Percentiles rank a stretch among this genome's conserved stretches.
Conservation (phyloP, 2,329 filamentous ascomycete species). For the Parafenestella ontariensis region DNA sequence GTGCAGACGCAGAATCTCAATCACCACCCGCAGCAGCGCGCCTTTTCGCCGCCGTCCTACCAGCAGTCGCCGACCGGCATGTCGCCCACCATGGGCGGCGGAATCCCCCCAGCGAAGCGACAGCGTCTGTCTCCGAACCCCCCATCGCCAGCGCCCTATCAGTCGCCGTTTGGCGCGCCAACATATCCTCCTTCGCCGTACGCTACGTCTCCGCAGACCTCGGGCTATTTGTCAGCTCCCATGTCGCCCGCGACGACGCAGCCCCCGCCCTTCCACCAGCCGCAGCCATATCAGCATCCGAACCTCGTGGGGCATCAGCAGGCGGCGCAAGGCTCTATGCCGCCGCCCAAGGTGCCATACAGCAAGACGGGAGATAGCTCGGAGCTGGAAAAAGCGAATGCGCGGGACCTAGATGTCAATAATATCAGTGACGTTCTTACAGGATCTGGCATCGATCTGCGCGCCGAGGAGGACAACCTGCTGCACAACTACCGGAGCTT, state of each 20-base stretch:
- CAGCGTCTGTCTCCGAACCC: conserved; percentile 72
- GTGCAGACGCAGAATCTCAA: conserved; percentile 52
- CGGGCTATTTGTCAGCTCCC: conserved; percentile 40
- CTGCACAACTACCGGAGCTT: conserved; percentile 68
- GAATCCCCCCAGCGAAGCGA: conserved; percentile 73
- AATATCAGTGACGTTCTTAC: conserved; percentile 85
- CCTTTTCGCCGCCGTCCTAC: conserved; percentile 46
- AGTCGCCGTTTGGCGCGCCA: conserved; percentile 55
- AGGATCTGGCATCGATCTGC: conserved; percentile 84
- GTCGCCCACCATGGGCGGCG: conserved; percentile 53
- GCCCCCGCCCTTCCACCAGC: conserved; percentile 58
- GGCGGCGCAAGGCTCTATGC: conserved; percentile 58
- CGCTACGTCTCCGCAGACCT: conserved; percentile 40
- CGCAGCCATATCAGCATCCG: conserved; percentile 53
- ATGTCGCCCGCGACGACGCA: conserved; percentile 40
- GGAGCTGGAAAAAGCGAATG: conserved; percentile 62
- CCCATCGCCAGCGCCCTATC: conserved; percentile 63
- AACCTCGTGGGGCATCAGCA: conserved; percentile 29
- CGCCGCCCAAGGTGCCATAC: conserved; percentile 67
- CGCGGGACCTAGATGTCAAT: conserved; percentile 65
- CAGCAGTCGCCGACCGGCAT: conserved; percentile 60
- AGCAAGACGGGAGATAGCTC: conserved; percentile 50
- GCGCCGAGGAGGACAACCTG: conserved; percentile 84
- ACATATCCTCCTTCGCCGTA: conserved; percentile 49
- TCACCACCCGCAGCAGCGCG: conserved; percentile 49